Base-by-base conservation (phyloP, 208 protist genomes). In the Willaertia magna region DNA sequence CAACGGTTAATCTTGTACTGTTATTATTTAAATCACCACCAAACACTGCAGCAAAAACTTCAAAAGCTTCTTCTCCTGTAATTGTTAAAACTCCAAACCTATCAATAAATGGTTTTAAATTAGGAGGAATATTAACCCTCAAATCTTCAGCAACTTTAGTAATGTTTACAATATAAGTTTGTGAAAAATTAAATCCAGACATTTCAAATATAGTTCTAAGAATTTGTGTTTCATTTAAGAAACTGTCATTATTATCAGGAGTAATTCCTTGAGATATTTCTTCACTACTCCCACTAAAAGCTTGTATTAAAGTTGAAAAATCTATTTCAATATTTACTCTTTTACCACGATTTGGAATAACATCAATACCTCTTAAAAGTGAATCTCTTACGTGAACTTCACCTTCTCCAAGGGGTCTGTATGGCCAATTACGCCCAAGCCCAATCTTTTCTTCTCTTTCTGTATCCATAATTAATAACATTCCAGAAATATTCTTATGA, bases 371-470 rank as follows among this genome's bases (percentile, higher is more conserved):
- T 39, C 93, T 78, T 6, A 95, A 82, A 3, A 94, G 87, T 1
- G 92, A 89, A 46, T 91, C 87, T 84, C 89, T 92, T 12, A 97
- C 91, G 76, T 96, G 91, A 9, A 90, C 88, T 87, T 98, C 94
- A 46, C 90, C 91, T 59, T 93, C 93, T 39, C 92, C 93, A 0
- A 95, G 90, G 16, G 89, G 87, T 16, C 93, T 90, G 83, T 94
- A 93, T 18, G 55, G 46, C 95, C 95, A 98, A 7, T 85, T 88
- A n/a, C 95, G 85, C 11, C 96, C 95, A n/a, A 97, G 87, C 20
- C 92, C 93, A 0, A 95, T 87, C 30, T 86, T 14, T 30, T 90
- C 4, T 88, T 84, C 79, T 43, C n/a, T 34, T 47, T 84, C 49
- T 34, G 79, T 40, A 20, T 84, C 79, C 3, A 67, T 4, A 55